Evolutionary conservation across 2,329 filamentous ascomycete genomes (phyloP).

Genomic region (Teratosphaeria gauchensis): DNA sequence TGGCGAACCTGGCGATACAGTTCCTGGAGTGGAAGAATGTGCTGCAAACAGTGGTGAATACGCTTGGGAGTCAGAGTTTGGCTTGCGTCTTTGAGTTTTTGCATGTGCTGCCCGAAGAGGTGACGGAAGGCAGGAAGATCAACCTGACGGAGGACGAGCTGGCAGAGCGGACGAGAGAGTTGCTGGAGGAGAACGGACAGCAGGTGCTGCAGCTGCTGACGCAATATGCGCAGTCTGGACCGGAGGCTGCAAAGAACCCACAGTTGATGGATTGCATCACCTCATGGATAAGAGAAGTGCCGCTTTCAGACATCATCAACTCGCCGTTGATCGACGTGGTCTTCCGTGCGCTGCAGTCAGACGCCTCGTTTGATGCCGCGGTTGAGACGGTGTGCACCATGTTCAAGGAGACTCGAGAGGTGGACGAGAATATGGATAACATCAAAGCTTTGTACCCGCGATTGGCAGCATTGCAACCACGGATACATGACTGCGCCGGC

Average conservation of each 20-base stretch:
- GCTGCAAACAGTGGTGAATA: constrained; percentile 66
- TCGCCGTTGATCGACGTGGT: constrained; percentile 77
- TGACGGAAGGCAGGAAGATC: constrained; percentile 98
- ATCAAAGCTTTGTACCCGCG: constrained; percentile 78
- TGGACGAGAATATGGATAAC: constrained; percentile 75
- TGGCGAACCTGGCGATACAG: constrained; percentile 91
- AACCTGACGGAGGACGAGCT: constrained; percentile 98
- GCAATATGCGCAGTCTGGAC: constrained; percentile 83
- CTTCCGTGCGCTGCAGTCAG: constrained; percentile 64
- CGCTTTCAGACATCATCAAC: constrained; percentile 69
- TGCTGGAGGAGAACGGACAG: constrained; percentile 81
- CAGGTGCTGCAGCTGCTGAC: constrained; percentile 80
- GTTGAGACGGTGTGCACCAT: constrained; percentile 89
- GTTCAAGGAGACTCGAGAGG: constrained; percentile 82
- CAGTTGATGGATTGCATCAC: constrained; percentile 91
- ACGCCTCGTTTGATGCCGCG: constrained; percentile 73
- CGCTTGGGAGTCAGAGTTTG: constrained; percentile 69
- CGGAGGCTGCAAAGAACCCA: constrained; percentile 79
- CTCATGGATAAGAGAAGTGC: constrained; percentile 91
- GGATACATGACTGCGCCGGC: constrained; percentile 63
- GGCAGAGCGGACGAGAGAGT: constrained; percentile 69
- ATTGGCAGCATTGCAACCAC: constrained; percentile 65
- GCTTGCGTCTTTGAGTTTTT: constrained; percentile 91
- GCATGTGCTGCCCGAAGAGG: constrained; percentile 93
- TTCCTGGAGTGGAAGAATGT: constrained; percentile 96